phyloP scores from a whole-genome alignment of 495 filamentous ascomycete genomes.

The Viridothelium virens region DNA sequence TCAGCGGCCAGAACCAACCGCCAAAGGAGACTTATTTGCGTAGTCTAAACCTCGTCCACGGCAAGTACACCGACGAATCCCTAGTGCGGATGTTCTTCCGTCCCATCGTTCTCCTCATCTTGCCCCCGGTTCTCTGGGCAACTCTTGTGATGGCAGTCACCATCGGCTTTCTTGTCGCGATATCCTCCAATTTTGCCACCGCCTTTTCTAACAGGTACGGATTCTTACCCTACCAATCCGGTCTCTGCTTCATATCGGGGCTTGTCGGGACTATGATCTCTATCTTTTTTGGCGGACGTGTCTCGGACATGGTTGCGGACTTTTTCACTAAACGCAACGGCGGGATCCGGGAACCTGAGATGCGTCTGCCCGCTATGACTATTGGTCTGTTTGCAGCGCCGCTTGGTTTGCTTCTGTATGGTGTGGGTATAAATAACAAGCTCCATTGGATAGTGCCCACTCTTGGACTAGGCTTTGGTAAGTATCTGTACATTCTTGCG shows the following conservation, averaged over 20 bases:
- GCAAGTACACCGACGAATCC: constrained; percentile 39
- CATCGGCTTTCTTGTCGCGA: constrained; percentile 48
- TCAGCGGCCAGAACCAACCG: not conserved
- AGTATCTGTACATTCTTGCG: constrained; percentile 19
- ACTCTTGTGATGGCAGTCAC: constrained; percentile 44
- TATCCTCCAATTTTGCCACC: constrained; percentile 44
- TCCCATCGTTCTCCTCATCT: constrained; percentile 40
- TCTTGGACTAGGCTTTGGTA: constrained; percentile 38
- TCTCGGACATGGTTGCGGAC: constrained; percentile 46
- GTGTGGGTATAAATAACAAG: constrained; percentile 43
- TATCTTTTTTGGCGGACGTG: constrained; percentile 43
- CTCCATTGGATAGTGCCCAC: constrained; percentile 51
- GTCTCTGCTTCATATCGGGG: constrained; percentile 44
- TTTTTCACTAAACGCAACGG: constrained; percentile 47
- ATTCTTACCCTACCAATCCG: constrained; percentile 44
- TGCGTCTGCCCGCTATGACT: constrained; percentile 55
- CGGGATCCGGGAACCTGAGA: constrained; percentile 63
- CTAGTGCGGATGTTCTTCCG: constrained; percentile 43
- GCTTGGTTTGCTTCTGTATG: constrained; percentile 44
- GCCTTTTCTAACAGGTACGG: constrained; percentile 42
- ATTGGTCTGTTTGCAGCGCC: constrained; percentile 41
- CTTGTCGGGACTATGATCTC: constrained; percentile 45
- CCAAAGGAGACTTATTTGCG: constrained; percentile 29
- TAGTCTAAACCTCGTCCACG: constrained; percentile 26
- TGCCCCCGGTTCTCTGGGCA: constrained; percentile 47